A percentile compares a stretch with the other conserved stretches of the same genome.
Evolutionary conservation across 2,329 filamentous ascomycete genomes (phyloP).

Genomic region (Fusarium xyrophilum): DNA sequence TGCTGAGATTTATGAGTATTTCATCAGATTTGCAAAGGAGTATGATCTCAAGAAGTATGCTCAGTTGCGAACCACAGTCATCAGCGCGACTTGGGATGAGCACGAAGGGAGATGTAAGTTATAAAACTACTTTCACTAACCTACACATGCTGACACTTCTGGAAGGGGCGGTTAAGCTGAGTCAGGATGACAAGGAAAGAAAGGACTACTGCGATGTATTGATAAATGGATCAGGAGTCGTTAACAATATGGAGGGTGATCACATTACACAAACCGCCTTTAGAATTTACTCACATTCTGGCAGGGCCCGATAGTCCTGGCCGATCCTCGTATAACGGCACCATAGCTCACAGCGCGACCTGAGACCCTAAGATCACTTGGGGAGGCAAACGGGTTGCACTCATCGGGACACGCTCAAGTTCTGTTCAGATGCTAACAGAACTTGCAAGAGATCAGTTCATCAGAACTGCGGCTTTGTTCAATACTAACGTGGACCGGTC

Average conservation of each 20-base stretch:
- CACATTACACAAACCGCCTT: no score
- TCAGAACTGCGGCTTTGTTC: rapidly evolving
- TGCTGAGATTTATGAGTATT: neutral
- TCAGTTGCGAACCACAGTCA: neutral
- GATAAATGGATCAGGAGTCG: neutral
- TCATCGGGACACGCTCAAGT: neutral
- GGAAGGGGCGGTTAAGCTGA: neutral
- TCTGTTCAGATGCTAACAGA: neutral
- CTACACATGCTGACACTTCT: neutral
- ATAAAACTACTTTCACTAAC: no score
- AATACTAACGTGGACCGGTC: rapidly evolving
- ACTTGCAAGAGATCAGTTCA: neutral
- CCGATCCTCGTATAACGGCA: neutral
- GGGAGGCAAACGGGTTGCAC: neutral
- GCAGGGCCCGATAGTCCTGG: neutral
- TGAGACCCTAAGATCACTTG: neutral
- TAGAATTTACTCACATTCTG: no score
- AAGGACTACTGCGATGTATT: neutral
- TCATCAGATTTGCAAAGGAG: neutral
- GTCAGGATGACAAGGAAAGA: neutral
- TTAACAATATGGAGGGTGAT: no score
- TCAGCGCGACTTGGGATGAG: neutral
- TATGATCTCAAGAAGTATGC: neutral
- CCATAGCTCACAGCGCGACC: neutral
- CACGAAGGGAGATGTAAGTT: neutral